Percentiles rank a stretch among this genome's conserved stretches.
Evolutionary conservation across 2,329 filamentous ascomycete species (phyloP).

Genomic region (Aspergillus terreus): DNA sequence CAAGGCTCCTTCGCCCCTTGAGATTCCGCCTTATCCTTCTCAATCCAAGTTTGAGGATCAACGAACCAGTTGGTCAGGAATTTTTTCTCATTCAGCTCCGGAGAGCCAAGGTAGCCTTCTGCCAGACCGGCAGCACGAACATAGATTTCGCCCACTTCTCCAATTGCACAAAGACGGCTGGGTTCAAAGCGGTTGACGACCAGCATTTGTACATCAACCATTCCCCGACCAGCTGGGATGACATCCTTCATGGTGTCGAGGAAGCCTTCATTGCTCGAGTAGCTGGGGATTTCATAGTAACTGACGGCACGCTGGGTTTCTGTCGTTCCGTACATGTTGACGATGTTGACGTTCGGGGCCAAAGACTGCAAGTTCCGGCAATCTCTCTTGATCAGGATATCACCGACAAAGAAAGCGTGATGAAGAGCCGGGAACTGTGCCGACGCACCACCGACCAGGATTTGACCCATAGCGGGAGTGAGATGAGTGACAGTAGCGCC

Average conservation of each 20-base stretch:
- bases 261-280: slow-evolving; percentile 59
- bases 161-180: slow-evolving; percentile 69
- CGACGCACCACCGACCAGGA: slow-evolving; percentile 78
- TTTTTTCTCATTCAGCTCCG: slow-evolving; percentile 66
- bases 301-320: slow-evolving; percentile 79
- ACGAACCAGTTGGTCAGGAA: slow-evolving; percentile 87
- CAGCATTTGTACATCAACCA: slow-evolving; percentile 83
- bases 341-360: slow-evolving; percentile 69
- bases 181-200: slow-evolving; percentile 70
- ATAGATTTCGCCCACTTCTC: slow-evolving; percentile 80
- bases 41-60: slow-evolving; percentile 65
- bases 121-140: slow-evolving; percentile 79
- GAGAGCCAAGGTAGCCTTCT: slow-evolving; percentile 67
- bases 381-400: slow-evolving; percentile 80
- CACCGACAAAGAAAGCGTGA: slow-evolving; percentile 85
- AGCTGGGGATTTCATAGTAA: slow-evolving; percentile 73
- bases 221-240: slow-evolving; percentile 79
- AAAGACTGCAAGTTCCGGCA: slow-evolving; percentile 72
- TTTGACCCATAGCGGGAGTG: slow-evolving; percentile 95
- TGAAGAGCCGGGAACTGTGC: slow-evolving; percentile 74
- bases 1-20: slow-evolving; percentile 62
- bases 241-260: slow-evolving; percentile 67
- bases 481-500: slow-evolving; percentile 77
- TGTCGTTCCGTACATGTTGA: slow-evolving; percentile 87
- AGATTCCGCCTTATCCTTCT: slow-evolving; percentile 56